phyloP scores from a whole-genome alignment of 2,329 filamentous ascomycete genomes.

The Aureobasidium sp. region DNA sequence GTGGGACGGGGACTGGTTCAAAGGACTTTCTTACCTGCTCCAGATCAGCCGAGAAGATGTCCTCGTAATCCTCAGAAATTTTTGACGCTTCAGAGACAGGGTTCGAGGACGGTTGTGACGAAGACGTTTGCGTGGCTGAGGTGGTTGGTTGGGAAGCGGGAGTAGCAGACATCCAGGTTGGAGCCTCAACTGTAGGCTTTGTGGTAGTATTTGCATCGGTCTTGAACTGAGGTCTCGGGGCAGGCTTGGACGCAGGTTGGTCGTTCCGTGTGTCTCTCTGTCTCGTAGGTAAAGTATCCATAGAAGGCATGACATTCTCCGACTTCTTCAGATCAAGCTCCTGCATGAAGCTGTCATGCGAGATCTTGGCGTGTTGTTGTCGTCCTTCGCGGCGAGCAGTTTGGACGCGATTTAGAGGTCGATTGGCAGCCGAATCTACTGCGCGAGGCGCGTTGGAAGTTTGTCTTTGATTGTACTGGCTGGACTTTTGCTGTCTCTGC shows the following conservation, averaged over 20 bases:
- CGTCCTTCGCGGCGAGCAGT: not conserved
- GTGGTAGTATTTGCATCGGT: not conserved
- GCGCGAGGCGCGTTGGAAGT: not conserved
- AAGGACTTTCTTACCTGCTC: not conserved
- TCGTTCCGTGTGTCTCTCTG: not conserved
- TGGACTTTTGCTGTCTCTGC: not conserved
- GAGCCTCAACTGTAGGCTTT: not conserved
- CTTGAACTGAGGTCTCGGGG: not conserved
- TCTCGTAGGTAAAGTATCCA: not conserved
- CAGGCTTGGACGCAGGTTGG: not conserved
- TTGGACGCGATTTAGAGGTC: slow-evolving; percentile 8
- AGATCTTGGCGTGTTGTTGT: not conserved
- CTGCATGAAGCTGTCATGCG: not conserved
- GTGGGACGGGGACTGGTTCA: not conserved
- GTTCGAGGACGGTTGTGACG: not conserved
- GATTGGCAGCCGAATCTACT: not conserved
- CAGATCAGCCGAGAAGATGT: not conserved
- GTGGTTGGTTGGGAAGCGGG: not conserved
- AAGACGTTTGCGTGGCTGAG: not conserved
- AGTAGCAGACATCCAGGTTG: not conserved
- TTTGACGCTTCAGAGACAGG: not conserved
- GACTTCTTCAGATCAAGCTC: not conserved
- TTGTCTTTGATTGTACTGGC: not conserved
- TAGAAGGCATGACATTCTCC: not conserved
- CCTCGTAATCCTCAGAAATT: not conserved